These are phyloP conservation scores for Pestalotiopsis sp. DNA, from an alignment of 2,329 filamentous ascomycete genomes.

Conservation along the genomic window DNA sequence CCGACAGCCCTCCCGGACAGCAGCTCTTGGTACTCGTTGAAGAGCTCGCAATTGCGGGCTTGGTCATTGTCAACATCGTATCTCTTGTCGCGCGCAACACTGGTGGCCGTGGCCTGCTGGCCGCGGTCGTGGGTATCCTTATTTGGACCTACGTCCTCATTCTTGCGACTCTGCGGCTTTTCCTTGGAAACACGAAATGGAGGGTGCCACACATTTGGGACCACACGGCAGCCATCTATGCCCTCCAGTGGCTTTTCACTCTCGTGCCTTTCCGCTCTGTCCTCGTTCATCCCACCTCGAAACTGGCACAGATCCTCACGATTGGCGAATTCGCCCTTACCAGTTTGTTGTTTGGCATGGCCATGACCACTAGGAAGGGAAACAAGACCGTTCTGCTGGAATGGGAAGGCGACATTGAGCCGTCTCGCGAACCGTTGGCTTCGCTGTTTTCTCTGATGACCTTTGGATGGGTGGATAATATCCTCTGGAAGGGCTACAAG, in stretches of 20 bases:
- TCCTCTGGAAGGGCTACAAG: conserved; percentile 87
- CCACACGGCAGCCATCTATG: conserved; percentile 85
- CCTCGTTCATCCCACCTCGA: conserved; percentile 73
- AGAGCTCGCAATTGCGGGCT: conserved; percentile 69
- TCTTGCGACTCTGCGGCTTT: conserved; percentile 72
- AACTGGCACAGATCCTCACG: conserved; percentile 61
- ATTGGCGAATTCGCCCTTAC: conserved; percentile 75
- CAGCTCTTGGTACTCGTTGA: conserved; percentile 71
- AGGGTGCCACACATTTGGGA: conserved; percentile 80
- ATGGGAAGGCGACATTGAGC: conserved; percentile 85
- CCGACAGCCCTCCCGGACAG: conserved; percentile 76
- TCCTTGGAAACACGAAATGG: conserved; percentile 63
- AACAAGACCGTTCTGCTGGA: conserved; percentile 88
- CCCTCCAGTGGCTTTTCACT: conserved; percentile 75
- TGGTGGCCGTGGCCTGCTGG: conserved; percentile 56
- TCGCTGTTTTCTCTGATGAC: conserved; percentile 86
- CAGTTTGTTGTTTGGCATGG: conserved; percentile 72
- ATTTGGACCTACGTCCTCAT: conserved; percentile 81
- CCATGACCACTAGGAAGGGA: conserved; percentile 82
- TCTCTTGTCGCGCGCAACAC: conserved; percentile 63
- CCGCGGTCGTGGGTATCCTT: conserved; percentile 65
- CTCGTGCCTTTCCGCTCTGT: conserved; percentile 81
- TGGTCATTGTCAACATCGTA: conserved; percentile 68
- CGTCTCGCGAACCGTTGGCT: conserved; percentile 82
- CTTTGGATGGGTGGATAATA: conserved; percentile 86